phyloP scores from a whole-genome alignment of 768 basidiomycete genomes.

The Glaciozyma antarctica region DNA sequence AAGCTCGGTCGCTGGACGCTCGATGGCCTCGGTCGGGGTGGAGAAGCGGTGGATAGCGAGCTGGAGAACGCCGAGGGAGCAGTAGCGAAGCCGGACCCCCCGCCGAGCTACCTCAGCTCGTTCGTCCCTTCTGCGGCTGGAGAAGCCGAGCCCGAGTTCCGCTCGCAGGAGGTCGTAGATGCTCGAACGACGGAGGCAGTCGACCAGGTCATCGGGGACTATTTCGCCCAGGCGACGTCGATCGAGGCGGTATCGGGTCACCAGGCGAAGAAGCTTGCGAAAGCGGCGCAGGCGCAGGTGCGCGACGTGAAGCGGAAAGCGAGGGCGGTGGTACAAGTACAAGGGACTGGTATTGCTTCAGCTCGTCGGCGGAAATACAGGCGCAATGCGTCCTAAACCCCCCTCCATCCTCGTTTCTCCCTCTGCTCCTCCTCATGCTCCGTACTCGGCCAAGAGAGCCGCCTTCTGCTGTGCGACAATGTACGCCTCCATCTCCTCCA shows the following conservation, averaged over 20 bases:
- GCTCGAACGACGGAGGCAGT: conserved; percentile 10
- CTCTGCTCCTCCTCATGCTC: background rate
- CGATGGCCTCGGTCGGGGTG: conserved; percentile 30
- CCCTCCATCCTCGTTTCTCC: background rate
- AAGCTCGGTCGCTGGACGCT: conserved; percentile 35
- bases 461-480: conserved; percentile 27
- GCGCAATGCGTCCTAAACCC: background rate
- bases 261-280: conserved; percentile 22
- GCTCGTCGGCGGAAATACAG: conserved; percentile 5
- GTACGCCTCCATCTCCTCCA: conserved; percentile 27
- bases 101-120: background rate
- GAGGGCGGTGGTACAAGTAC: background rate
- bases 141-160: too few relatives aligned
- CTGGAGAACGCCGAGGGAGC: background rate
- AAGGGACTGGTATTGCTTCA: background rate
- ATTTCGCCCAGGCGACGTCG: conserved; percentile 12
- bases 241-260: conserved; percentile 18
- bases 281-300: conserved; percentile 18
- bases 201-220: background rate
- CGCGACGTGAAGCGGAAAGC: conserved; percentile 21
- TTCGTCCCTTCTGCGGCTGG: background rate
- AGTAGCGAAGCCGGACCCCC: background rate
- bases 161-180: too few relatives aligned
- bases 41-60: conserved; percentile 15
- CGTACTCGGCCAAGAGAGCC: conserved; percentile 26